Evolutionary conservation across 2,329 filamentous ascomycete species (phyloP).

Genomic region (Monosporascus sp.): DNA sequence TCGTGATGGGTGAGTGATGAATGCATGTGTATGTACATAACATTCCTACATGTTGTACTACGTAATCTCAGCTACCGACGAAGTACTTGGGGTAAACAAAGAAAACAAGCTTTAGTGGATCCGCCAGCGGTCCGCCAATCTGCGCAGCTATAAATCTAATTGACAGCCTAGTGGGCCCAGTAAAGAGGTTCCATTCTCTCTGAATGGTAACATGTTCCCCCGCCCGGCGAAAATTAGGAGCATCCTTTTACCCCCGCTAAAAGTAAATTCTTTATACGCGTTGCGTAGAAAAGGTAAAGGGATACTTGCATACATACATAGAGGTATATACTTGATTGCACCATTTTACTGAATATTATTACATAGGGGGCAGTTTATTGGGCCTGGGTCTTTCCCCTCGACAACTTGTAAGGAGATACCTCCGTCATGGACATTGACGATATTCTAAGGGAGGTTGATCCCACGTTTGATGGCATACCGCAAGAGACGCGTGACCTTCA

Average conservation of each 20-base stretch:
- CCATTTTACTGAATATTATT: too few species aligned
- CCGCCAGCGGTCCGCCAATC: neutral
- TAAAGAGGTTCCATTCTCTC: neutral
- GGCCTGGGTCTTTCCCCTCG: neutral
- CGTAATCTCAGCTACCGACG: too few species aligned
- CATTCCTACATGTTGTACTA: too few species aligned
- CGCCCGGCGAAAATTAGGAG: neutral
- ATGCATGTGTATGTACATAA: too few species aligned
- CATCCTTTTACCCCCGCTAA: neutral
- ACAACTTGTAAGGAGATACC: neutral
- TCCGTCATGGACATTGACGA: constrained; percentile 69
- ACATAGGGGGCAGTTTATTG: too few species aligned
- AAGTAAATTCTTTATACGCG: neutral
- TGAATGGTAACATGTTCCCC: neutral
- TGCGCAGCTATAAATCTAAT: too few species aligned
- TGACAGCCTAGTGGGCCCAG: too few species aligned
- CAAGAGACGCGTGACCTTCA: constrained; percentile 71
- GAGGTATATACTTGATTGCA: too few species aligned
- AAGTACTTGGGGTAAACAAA: too few species aligned
- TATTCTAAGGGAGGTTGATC: constrained; percentile 70
- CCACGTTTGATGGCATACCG: constrained; percentile 46
- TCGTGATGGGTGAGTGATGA: too few species aligned
- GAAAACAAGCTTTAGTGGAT: neutral
- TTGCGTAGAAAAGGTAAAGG: neutral
- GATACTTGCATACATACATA: neutral